Base-by-base conservation (phyloP, 305 asterid genomes). In the Fraxinus nigra region DNA sequence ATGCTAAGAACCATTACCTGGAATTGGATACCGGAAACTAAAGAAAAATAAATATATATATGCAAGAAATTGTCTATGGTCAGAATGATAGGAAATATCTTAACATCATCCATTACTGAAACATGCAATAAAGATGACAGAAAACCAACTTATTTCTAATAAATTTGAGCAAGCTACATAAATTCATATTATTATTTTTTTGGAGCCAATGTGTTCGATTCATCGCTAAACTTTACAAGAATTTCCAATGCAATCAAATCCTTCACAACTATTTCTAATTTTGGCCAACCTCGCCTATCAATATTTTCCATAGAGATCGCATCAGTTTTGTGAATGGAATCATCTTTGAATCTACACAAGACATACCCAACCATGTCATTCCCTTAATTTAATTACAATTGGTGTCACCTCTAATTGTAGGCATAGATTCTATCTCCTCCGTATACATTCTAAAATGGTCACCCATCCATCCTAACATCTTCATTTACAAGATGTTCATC, bases 171-270 rank as follows among this genome's bases (percentile, higher is more conserved):
- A 28, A 26, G 72, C 18, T 26, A 26, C 33, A 11, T 65, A 18
- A 65, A 24, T 10, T 63, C 32, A 7, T 24, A 3, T 22, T 22
- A 28, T 28, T 28, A 0, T 11, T 24, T 65, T 26, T 24, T 22
- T 22, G n/a, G 14, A 13, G n/a, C 7, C 16, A 65, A 24, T 26
- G n/a, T 10, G 73, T 65, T 28, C 13, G 35, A 65, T 65, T 26
- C 35, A 11, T 65, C 7, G 14, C 35, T 65, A 10, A 20, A 65
- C 28, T 24, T 20, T 24, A 65, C 35, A 9, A 65, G 73, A 65
- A 63, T 63, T 24, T 9, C 73, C 73, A 65, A 65, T 65, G 73
- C 73, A 65, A 65, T 65, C 73, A 24, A 65, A 65, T 65, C 73
- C 35, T 26, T 26, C 73, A 2, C 73, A 65, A 9, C 34, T 24